Percentiles rank a stretch among this genome's conserved stretches.
phyloP scores from a whole-genome alignment of 2,329 filamentous ascomycete genomes.

The Xylaria sp. region DNA sequence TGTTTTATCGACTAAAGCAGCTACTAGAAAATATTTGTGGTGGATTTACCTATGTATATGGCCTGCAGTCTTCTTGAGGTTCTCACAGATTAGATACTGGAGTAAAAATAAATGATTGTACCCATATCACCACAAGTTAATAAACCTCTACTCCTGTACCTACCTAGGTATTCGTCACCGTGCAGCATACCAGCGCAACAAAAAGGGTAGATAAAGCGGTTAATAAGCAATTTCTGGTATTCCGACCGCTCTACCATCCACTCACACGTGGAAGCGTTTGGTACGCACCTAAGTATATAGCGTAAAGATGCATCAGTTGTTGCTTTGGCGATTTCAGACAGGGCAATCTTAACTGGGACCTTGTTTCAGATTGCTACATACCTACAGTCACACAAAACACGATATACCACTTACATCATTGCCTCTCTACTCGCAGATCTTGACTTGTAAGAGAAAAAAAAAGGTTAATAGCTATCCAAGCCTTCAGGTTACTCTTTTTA shows the following conservation, averaged over 20 bases:
- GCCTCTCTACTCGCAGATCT: background rate
- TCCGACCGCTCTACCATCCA: background rate
- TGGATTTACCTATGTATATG: background rate
- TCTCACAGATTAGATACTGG: background rate
- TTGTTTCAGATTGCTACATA: constrained; percentile 29
- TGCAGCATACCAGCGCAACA: background rate
- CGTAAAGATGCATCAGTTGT: constrained; percentile 5
- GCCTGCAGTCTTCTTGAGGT: background rate
- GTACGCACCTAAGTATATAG: background rate
- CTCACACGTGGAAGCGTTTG: background rate
- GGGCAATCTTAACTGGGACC: constrained; percentile 25
- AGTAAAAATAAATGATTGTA: background rate
- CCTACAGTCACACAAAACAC: background rate
- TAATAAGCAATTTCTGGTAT: background rate
- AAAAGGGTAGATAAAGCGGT: background rate
- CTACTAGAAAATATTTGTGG: background rate
- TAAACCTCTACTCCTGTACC: background rate
- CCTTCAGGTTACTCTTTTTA: background rate
- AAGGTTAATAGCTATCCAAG: background rate
- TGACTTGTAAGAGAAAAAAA: background rate
- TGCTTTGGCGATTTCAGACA: constrained; percentile 31
- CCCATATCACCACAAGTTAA: background rate
- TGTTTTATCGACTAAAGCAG: background rate
- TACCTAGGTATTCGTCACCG: background rate
- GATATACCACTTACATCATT: constrained; percentile 26